A percentile compares a stretch with the other conserved stretches of the same genome.
phyloP scores from a whole-genome alignment of 139 green algal genomes.

The Edaphochlamys debaryana region DNA sequence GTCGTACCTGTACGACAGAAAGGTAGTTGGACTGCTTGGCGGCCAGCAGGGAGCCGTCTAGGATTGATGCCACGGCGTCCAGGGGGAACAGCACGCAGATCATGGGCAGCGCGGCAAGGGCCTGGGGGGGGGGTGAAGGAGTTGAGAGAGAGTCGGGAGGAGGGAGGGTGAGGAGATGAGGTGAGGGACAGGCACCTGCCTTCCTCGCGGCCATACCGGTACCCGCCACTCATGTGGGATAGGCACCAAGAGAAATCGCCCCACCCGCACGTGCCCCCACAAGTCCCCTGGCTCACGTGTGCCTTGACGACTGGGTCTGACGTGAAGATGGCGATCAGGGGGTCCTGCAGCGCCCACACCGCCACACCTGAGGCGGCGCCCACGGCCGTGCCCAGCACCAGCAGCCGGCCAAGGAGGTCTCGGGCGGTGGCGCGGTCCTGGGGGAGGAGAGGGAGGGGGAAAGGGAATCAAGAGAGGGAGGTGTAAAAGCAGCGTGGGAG shows the following conservation, averaged over 20 bases:
- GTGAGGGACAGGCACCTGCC: too few species aligned
- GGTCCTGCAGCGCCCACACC: constrained; percentile 37
- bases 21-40: constrained; percentile 62
- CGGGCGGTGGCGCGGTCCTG: constrained; percentile 42
- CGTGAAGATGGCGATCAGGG: constrained; percentile 57
- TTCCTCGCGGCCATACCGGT: too few species aligned
- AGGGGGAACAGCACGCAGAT: constrained; percentile 52
- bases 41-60: constrained; percentile 62
- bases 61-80: constrained; percentile 58
- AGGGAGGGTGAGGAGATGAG: neutral
- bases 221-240: too few species aligned
- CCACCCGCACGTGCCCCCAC: neutral
- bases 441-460: neutral
- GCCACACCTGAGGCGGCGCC: constrained; percentile 34
- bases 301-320: constrained; percentile 50
- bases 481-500: too few species aligned
- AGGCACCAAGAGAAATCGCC: too few species aligned
- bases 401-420: constrained; percentile 52
- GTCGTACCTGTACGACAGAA: constrained; percentile 21
- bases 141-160: neutral
- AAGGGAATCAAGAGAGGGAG: too few species aligned
- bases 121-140: neutral
- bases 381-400: constrained; percentile 35
- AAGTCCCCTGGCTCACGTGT: constrained; percentile 10
- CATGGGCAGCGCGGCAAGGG: constrained; percentile 54